Percentiles rank a stretch among this genome's conserved stretches.
Conservation (phyloP, 2,329 filamentous ascomycete genomes). For the Biscogniauxia sp. region DNA sequence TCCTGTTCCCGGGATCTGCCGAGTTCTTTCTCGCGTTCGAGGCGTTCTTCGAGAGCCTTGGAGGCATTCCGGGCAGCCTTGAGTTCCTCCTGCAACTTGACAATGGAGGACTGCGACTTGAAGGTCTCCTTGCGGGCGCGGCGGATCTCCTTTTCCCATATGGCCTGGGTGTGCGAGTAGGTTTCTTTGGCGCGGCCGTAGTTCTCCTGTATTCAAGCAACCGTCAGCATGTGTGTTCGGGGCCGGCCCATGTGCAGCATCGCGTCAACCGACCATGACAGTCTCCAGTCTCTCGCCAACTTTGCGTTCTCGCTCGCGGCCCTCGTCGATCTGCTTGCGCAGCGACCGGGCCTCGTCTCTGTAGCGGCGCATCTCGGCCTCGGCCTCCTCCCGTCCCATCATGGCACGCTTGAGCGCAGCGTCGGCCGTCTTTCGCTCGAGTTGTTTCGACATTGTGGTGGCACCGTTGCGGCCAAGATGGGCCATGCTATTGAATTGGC, state of each 20-base stretch:
- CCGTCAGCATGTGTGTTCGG: constrained; percentile 9
- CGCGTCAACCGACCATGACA: constrained; percentile 57
- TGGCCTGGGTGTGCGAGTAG: constrained; percentile 60
- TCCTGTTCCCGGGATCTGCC: constrained; percentile 64
- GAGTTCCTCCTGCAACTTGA: constrained; percentile 73
- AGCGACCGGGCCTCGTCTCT: constrained; percentile 59
- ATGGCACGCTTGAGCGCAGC: constrained; percentile 65
- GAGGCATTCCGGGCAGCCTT: constrained; percentile 57
- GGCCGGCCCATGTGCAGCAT: neutral
- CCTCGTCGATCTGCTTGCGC: constrained; percentile 60
- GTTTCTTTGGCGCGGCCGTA: constrained; percentile 69
- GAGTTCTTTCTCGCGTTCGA: constrained; percentile 63
- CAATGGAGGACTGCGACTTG: constrained; percentile 66
- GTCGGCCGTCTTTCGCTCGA: constrained; percentile 64
- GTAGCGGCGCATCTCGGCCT: constrained; percentile 63
- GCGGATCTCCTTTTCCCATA: constrained; percentile 74
- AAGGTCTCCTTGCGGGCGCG: constrained; percentile 70
- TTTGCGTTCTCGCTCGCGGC: constrained; percentile 62
- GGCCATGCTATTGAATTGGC: constrained; percentile 33
- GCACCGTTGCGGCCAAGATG: constrained; percentile 11
- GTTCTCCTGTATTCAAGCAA: constrained; percentile 53
- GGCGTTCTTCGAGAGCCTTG: constrained; percentile 55
- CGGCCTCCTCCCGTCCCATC: constrained; percentile 68
- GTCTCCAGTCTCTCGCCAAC: constrained; percentile 66
- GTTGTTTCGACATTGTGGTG: constrained; percentile 47